Conservation (phyloP, 176 grass and related monocot genomes). For the Triticum monococcum region DNA sequence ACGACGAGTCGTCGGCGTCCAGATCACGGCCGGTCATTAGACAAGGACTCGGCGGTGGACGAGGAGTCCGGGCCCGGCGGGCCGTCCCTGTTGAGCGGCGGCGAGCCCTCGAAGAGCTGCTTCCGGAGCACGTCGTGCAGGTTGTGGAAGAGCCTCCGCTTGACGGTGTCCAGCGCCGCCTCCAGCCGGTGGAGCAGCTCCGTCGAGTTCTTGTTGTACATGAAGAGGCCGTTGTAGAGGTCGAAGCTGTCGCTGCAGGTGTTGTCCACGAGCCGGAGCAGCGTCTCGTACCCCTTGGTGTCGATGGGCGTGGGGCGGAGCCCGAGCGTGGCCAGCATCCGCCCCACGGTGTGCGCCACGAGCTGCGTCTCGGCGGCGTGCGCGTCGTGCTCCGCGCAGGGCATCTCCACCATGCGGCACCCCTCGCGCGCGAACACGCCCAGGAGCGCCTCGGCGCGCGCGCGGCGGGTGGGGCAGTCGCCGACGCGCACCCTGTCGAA, state of each 20-base stretch:
- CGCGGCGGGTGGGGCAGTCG: constrained; percentile 26
- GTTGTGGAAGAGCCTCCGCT: constrained; percentile 61
- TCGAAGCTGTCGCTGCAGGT: constrained; percentile 93
- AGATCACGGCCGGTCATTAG: neutral
- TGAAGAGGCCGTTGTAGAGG: constrained; percentile 88
- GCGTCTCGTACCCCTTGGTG: constrained; percentile 63
- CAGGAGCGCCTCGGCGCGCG: constrained; percentile 52
- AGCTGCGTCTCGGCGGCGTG: constrained; percentile 73
- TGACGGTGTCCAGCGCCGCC: constrained; percentile 58
- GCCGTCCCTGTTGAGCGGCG: neutral
- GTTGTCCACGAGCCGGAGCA: constrained; percentile 78
- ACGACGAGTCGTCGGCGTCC: neutral
- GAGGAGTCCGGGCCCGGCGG: neutral
- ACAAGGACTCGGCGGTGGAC: neutral
- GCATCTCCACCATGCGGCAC: constrained; percentile 82
- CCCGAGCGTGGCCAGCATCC: constrained; percentile 45
- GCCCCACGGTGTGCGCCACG: constrained; percentile 75
- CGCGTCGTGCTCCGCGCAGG: constrained; percentile 65
- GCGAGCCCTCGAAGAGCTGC: constrained; percentile 50
- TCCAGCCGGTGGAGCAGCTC: constrained; percentile 73
- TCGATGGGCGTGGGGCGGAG: constrained; percentile 48
- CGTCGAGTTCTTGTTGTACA: constrained; percentile 87
- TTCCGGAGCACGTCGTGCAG: constrained; percentile 67
- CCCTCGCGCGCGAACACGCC: constrained; percentile 57
- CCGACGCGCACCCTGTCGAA: constrained; percentile 70